Percentiles rank a stretch among this genome's conserved stretches.
Evolutionary conservation across 1,284 basidiomycete genomes (phyloP).

Genomic region (Kwoniella shivajii): DNA sequence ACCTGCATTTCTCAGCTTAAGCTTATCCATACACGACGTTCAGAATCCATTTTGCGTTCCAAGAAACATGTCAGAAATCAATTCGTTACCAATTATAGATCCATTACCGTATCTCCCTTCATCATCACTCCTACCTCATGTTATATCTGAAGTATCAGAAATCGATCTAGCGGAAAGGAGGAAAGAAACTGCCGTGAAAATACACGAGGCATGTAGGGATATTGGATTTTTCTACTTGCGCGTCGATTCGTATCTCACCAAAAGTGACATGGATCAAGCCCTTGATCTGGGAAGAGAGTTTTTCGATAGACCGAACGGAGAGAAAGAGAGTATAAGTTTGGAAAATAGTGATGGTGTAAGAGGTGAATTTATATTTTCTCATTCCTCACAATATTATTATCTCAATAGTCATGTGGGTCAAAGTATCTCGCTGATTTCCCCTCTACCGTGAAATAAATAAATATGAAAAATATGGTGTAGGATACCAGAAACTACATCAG

Average conservation of each 20-base stretch:
- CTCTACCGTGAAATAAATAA: too few relatives aligned
- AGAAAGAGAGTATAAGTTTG: slow-evolving; percentile 70
- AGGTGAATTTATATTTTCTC: too few relatives aligned
- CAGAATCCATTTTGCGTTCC: too few relatives aligned
- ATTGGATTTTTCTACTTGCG: slow-evolving; percentile 87
- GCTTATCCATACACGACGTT: not conserved
- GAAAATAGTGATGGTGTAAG: slow-evolving; percentile 69
- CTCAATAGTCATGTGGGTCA: too few relatives aligned
- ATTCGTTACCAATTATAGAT: slow-evolving; percentile 51
- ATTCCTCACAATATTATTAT: not conserved
- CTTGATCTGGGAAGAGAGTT: slow-evolving; percentile 67
- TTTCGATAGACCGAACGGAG: slow-evolving; percentile 68
- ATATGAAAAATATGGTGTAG: too few relatives aligned
- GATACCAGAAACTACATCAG: slow-evolving; percentile 62
- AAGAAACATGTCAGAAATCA: not conserved
- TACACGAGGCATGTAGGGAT: slow-evolving; percentile 72
- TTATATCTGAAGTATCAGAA: not conserved
- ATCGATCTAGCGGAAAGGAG: slow-evolving; percentile 29
- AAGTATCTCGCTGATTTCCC: not conserved
- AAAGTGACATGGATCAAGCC: slow-evolving; percentile 67
- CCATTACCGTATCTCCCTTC: slow-evolving; percentile 42
- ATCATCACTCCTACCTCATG: not conserved
- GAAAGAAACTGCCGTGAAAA: slow-evolving; percentile 60
- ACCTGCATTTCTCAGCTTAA: too few relatives aligned
- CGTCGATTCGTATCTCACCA: slow-evolving; percentile 62